Base-by-base conservation (phyloP, 2,329 filamentous ascomycete species). In the Alternaria sp. region DNA sequence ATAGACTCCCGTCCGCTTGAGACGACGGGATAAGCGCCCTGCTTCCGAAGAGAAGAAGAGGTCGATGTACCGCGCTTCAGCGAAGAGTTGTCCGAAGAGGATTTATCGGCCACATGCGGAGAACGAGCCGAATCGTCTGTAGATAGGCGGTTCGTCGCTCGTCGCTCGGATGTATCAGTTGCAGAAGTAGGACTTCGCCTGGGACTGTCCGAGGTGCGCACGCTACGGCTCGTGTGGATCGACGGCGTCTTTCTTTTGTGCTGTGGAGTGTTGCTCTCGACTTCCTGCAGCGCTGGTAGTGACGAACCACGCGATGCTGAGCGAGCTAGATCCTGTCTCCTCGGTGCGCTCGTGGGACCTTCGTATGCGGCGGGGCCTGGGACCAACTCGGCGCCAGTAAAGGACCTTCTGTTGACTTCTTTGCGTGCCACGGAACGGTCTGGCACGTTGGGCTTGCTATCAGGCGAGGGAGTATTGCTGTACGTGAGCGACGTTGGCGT, bases 1-100 rank as follows among this genome's bases (percentile, higher is more conserved):
- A 76, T 72, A 0, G 79, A 81, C 36, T 78, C 74, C 25, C 76
- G 75, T 26, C 69, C 70, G 32, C 66, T 74, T n/a, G 80, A 74
- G 9, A 76, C 65, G 44, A 75, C 70, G 15, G 75, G 75, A 6
- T 77, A 74, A 5, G 70, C 73, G 6, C 70, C 72, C n/a, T 76
- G 77, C 50, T 66, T 74, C 43, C 68, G 68, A 3, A 68, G 65
- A 7, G 74, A 76, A 8, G 78, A 78, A 7, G 75, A 71, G 8
- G 76, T 76, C 7, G 77, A 78, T 8, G 63, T 47, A 6, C 77
- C 71, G 21, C 78, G 77, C 61, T 78, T 72, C 12, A 80, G 61
- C 9, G 71, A 67, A 8, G 72, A 63, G 40, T 70, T 77, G 21
- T 80, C 76, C 3, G 70, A 69, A n/a, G 69, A 59, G 8, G 69